These are phyloP conservation scores for Zygnema circumcarinatum DNA, from an alignment of 139 green algal genomes.

Conservation along the genomic window DNA sequence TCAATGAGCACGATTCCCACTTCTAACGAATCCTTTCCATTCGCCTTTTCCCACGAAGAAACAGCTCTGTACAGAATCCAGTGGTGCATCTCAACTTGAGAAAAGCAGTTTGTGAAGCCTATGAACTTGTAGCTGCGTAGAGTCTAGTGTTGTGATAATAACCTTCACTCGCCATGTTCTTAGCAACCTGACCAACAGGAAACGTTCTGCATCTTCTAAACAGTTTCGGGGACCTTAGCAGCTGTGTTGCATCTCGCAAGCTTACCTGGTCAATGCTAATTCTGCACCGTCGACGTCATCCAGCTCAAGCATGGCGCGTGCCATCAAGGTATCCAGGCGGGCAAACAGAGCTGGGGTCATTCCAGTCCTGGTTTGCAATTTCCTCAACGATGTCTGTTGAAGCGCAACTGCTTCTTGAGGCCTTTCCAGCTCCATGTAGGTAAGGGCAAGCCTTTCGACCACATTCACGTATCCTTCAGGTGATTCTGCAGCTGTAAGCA, in stretches of 20 bases:
- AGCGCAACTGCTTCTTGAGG: neutral
- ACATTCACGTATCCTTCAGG: neutral
- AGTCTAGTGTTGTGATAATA: too few relatives aligned
- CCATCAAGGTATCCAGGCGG: neutral
- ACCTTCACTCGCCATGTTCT: too few relatives aligned
- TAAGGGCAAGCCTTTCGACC: neutral
- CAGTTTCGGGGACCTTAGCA: too few relatives aligned
- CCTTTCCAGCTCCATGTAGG: neutral
- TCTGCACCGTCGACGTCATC: neutral
- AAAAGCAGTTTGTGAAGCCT: too few relatives aligned
- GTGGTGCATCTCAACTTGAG: too few relatives aligned
- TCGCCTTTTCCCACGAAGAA: neutral
- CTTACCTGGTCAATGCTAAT: neutral
- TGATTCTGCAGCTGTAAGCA: neutral
- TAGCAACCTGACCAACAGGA: too few relatives aligned
- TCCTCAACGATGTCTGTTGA: neutral
- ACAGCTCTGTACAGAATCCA: neutral
- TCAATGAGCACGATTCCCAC: neutral
- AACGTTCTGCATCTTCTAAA: too few relatives aligned
- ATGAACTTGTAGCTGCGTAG: too few relatives aligned
- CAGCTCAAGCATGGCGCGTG: neutral
- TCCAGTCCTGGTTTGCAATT: neutral
- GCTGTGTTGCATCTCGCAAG: neutral
- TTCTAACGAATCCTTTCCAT: neutral
- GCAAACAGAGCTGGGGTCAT: neutral